Base-by-base conservation (phyloP, 148 eudicot genomes). In the Vaccinium darrowii region DNA sequence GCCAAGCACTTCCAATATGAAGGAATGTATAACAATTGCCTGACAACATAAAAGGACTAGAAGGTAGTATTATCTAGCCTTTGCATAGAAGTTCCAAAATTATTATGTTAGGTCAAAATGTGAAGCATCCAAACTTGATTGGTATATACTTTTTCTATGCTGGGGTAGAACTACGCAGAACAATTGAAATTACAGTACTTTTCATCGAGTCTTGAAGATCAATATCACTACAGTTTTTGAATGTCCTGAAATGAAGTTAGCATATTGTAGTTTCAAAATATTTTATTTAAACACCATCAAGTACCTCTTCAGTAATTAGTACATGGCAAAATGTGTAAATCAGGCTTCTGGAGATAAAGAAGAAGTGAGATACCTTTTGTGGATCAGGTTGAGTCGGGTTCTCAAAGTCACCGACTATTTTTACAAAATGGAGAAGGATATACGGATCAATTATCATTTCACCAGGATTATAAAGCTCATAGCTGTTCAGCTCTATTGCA, bases 401-500 rank as follows among this genome's bases (percentile, higher is more conserved):
- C 93, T 93, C 69, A 95, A 91, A 88, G 87, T 94, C 53, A 84
- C 71, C 39, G 81, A 49, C 15, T 97, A 91, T 80, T 89, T 97
- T 81, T 89, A 89, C 73, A 89, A 86, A 75, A 65, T 97, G 93
- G 99, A 97, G 90, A 95, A 93, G 91, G 99, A 97, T 85, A 94
- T 94, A n/a, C 89, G 99, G 87, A 90, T 96, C 87, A 96, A 92
- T 60, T 96, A 92, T 82, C 85, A 16, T 88, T 93, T 96, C 58
- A 90, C 98, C 47, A 90, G 98, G 88, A 95, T 93, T 75, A 71
- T 97, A 65, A 97, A 95, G 84, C 96, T 97, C 85, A 87, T 97
- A 36, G 85, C 82, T 54, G 99, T 97, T 86, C 98, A 97, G 77
- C 89, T 97, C 54, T 97, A 97, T 81, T 97, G 98, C 82, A 97